Evolutionary conservation across 192 early-diverging fungal genomes (phyloP).

Genomic region (Backusella luteola): DNA sequence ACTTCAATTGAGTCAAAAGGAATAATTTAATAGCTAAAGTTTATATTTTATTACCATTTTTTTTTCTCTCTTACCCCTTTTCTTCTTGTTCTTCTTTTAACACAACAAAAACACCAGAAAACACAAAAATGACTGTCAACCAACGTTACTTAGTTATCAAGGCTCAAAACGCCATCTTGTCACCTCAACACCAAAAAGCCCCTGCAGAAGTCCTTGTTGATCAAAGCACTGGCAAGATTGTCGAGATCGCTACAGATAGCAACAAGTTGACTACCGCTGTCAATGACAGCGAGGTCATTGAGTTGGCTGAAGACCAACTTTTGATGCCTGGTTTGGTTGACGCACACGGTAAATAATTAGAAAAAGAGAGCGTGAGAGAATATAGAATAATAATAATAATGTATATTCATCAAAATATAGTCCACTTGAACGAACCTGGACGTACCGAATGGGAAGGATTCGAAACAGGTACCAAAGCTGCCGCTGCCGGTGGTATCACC

Average conservation of each 20-base stretch:
- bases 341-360: slow-evolving; percentile 49
- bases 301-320: slow-evolving; percentile 45
- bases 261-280: background rate
- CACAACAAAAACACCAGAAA: background rate
- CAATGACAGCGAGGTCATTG: slow-evolving; percentile 37
- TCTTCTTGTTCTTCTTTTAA: background rate
- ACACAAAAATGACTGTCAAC: background rate
- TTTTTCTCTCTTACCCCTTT: background rate
- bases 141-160: slow-evolving; percentile 28
- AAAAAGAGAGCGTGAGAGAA: background rate
- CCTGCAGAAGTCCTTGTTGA: slow-evolving; percentile 27
- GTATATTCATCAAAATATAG: slow-evolving; percentile 20
- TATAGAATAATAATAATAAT: background rate
- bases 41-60: background rate
- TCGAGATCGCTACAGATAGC: slow-evolving; percentile 18
- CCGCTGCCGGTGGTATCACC: slow-evolving; percentile 80
- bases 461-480: slow-evolving; percentile 73
- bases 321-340: slow-evolving; percentile 77
- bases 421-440: slow-evolving; percentile 84
- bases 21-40: slow-evolving; percentile 4
- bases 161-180: slow-evolving; percentile 25
- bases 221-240: slow-evolving; percentile 24
- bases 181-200: slow-evolving; percentile 17
- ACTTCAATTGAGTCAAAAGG: background rate
- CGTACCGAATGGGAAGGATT: slow-evolving; percentile 87